A percentile compares a stretch with the other conserved stretches of the same genome.
phyloP scores from a whole-genome alignment of 2,329 filamentous ascomycete genomes.

The Graphiopsis chlorocephala region DNA sequence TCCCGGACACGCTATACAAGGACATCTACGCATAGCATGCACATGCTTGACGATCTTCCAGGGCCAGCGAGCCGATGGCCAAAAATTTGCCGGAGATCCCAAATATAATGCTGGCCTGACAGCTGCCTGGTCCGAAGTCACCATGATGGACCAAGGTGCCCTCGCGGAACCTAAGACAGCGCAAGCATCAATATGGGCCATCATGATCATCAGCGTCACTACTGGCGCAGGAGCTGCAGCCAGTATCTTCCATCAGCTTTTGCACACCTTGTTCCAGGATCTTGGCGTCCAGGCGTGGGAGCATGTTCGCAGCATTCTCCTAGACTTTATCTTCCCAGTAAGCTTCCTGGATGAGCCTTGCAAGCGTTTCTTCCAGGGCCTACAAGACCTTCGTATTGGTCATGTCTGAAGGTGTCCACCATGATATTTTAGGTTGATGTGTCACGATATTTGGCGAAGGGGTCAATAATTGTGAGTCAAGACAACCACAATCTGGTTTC shows the following conservation, averaged over 20 bases:
- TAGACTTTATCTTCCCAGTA: constrained; percentile 36
- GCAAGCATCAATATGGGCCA: constrained; percentile 33
- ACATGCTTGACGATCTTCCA: constrained; percentile 34
- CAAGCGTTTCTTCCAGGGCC: constrained; percentile 30
- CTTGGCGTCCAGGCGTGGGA: constrained; percentile 32
- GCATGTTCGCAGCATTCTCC: constrained; percentile 31
- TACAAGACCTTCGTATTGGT: constrained; percentile 17
- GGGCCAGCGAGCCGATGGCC: constrained; percentile 30
- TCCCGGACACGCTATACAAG: constrained; percentile 30
- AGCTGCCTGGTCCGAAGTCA: constrained; percentile 33
- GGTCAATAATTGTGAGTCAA: not conserved
- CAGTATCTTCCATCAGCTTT: constrained; percentile 18
- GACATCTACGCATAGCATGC: constrained; percentile 32
- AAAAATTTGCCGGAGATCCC: constrained; percentile 27
- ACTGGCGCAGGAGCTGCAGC: constrained; percentile 26
- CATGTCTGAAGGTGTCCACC: not conserved
- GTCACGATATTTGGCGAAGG: not conserved
- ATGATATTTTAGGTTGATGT: not conserved
- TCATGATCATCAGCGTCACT: constrained; percentile 35
- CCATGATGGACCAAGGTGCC: constrained; percentile 27
- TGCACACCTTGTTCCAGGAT: constrained; percentile 27
- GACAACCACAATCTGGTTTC: not conserved
- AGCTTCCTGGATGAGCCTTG: constrained; percentile 34
- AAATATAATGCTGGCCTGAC: constrained; percentile 31
- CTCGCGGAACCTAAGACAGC: constrained; percentile 32